Conservation (phyloP, 768 basidiomycete species). For the Trametes coccinea region DNA sequence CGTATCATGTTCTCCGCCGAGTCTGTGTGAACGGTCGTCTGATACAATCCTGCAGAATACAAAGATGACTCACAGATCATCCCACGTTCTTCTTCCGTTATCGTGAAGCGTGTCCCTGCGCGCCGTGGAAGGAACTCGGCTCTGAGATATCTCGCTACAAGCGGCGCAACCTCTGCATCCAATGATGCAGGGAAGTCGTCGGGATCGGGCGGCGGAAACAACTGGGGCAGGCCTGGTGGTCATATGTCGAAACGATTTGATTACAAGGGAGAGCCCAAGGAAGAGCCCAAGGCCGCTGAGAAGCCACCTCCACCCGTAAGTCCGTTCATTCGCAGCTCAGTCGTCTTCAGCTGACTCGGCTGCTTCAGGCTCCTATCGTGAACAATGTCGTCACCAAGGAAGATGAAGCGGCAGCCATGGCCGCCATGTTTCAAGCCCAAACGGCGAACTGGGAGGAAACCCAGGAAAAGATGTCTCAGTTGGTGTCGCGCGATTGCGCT, state of each 20-base stretch:
- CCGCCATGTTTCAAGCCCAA: slow-evolving; percentile 97
- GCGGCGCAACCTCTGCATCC: slow-evolving; percentile 49
- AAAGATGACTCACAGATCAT: slow-evolving; percentile 90
- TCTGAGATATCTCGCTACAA: slow-evolving; percentile 67
- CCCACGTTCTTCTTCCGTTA: slow-evolving; percentile 91
- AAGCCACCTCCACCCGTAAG: slow-evolving; percentile 9
- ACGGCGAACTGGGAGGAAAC: slow-evolving; percentile 97
- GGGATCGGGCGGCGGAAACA: slow-evolving; percentile 32
- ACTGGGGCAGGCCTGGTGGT: slow-evolving; percentile 67
- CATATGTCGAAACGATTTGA: slow-evolving; percentile 89
- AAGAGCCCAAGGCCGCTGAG: slow-evolving; percentile 8
- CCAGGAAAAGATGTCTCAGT: slow-evolving; percentile 99
- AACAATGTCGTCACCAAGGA: slow-evolving; percentile 45
- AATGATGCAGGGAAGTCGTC: slow-evolving; percentile 20
- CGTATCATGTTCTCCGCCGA: neutral
- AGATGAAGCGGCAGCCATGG: slow-evolving; percentile 94
- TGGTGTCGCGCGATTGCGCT: slow-evolving; percentile 64
- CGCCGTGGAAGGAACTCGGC: slow-evolving; percentile 84
- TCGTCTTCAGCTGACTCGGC: slow-evolving; percentile 12
- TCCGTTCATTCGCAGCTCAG: neutral
- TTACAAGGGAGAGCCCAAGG: slow-evolving; percentile 53
- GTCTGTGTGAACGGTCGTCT: neutral
- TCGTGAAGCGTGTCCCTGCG: slow-evolving; percentile 83
- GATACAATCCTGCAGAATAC: slow-evolving; percentile 57
- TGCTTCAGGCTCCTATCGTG: slow-evolving; percentile 26